Evolutionary conservation across 441 rosid genomes (phyloP).

Genomic region (Pelargonium exstipulatum): DNA sequence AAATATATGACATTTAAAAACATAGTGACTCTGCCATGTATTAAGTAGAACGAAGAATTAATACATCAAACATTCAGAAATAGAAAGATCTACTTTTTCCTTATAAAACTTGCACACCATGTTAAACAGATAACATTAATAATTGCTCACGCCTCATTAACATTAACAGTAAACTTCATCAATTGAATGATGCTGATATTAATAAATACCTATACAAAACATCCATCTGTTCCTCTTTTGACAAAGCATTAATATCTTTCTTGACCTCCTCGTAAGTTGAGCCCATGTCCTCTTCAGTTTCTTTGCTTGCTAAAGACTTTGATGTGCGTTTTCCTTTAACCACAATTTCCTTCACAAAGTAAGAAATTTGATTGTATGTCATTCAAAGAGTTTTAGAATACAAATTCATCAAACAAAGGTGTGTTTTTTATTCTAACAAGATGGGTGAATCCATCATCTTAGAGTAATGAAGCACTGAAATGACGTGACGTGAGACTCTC

Average conservation of each 20-base stretch:
- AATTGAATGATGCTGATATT: neutral
- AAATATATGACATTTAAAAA: neutral
- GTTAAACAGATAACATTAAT: neutral
- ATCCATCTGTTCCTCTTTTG: constrained; percentile 83
- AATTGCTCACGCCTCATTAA: neutral
- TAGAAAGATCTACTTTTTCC: neutral
- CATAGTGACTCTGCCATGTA: neutral
- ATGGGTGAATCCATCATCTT: constrained; percentile 4
- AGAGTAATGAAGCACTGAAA: constrained; percentile 12
- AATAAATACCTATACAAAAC: constrained; percentile 54
- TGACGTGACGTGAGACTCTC: constrained; percentile 12
- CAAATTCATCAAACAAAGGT: constrained; percentile 7
- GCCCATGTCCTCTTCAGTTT: constrained; percentile 26
- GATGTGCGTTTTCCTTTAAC: constrained; percentile 30
- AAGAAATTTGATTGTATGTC: constrained; percentile 4
- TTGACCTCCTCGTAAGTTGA: constrained; percentile 41
- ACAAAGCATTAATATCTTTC: constrained; percentile 64
- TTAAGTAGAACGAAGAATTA: neutral
- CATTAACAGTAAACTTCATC: constrained; percentile 1
- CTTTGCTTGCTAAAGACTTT: constrained; percentile 27
- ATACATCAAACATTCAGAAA: neutral
- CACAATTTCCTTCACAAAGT: constrained; percentile 50
- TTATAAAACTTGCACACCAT: neutral
- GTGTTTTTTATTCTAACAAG: neutral
- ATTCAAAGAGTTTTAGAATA: neutral